Conservation (phyloP, 2,329 filamentous ascomycete genomes). For the Grosmannia serpens region DNA sequence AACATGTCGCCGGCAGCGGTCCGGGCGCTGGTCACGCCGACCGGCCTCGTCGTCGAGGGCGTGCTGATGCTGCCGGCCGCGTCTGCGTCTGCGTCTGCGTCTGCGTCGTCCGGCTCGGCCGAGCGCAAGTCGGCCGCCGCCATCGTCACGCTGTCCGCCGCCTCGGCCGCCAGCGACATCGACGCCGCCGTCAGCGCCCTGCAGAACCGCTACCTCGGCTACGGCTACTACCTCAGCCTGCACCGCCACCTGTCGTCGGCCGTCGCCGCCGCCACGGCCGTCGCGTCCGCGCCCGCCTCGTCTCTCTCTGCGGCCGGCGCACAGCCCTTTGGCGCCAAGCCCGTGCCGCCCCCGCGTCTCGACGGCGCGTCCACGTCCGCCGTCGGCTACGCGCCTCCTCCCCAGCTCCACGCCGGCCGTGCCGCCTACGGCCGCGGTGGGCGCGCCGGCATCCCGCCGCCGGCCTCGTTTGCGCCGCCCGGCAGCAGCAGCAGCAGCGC, state of each 20-base stretch:
- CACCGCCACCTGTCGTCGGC: conserved; percentile 76
- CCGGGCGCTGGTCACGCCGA: conserved; percentile 42
- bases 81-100: conserved; percentile 15
- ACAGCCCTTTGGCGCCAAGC: conserved; percentile 21
- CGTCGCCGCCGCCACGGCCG: conserved; percentile 25
- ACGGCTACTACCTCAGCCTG: conserved; percentile 68
- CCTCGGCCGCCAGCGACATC: conserved; percentile 73
- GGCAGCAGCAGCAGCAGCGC: conserved; percentile 21
- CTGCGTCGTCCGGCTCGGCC: conserved; percentile 30
- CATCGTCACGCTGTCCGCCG: conserved; percentile 69
- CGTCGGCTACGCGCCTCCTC: neutral
- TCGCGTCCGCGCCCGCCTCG: neutral
- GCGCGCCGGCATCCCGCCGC: conserved; percentile 41
- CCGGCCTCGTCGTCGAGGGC: conserved; percentile 54
- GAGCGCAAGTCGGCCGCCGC: conserved; percentile 65
- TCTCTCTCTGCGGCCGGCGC: conserved; percentile 17
- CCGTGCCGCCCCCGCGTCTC: conserved; percentile 14
- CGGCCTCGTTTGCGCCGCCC: conserved; percentile 54
- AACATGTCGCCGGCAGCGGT: conserved; percentile 47
- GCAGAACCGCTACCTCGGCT: conserved; percentile 76
- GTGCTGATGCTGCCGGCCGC: conserved; percentile 56
- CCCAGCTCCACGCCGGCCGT: neutral
- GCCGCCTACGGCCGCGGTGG: neutral
- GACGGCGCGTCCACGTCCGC: neutral
- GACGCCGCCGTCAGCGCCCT: conserved; percentile 66